Percentiles rank a stretch among this genome's conserved stretches.
Conservation (phyloP, 345 rosid species). For the Raphanus raphanistrum region DNA sequence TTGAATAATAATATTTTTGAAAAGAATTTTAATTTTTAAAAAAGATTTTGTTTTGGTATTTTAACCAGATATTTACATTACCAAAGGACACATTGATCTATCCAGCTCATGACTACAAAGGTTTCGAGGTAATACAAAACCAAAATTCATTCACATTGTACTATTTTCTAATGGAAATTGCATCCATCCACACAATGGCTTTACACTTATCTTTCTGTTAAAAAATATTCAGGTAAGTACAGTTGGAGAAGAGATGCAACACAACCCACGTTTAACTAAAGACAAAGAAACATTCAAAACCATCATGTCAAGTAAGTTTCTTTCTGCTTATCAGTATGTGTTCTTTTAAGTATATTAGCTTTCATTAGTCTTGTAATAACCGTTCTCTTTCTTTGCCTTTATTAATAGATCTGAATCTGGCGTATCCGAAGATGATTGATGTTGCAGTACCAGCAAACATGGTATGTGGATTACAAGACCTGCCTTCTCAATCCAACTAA, state of each 20-base stretch:
- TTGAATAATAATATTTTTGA: neutral
- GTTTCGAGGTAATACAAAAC: constrained; percentile 60
- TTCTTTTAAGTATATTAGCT: neutral
- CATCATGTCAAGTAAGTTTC: constrained; percentile 81
- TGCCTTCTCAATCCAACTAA: constrained; percentile 15
- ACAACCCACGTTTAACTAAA: constrained; percentile 79
- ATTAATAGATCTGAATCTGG: constrained; percentile 63
- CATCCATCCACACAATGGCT: neutral
- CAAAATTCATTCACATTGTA: neutral
- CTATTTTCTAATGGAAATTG: neutral
- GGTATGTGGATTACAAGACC: constrained; percentile 88
- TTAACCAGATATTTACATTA: constrained; percentile 75
- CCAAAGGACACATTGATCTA: constrained; percentile 83
- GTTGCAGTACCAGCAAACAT: constrained; percentile 79
- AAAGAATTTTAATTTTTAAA: neutral
- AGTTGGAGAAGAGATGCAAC: constrained; percentile 81
- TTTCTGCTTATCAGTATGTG: neutral
- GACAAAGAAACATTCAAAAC: constrained; percentile 77
- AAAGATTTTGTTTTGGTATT: neutral
- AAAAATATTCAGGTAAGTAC: constrained; percentile 70
- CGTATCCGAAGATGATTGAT: constrained; percentile 92
- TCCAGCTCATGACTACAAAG: constrained; percentile 95
- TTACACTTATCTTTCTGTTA: constrained; percentile 13
- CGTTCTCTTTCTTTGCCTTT: neutral
- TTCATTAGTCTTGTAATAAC: neutral